Evolutionary conservation across 1,284 basidiomycete species (phyloP), one percentile per base, ranked within the genome.

Genomic region (Amylostereum chailletii): DNA sequence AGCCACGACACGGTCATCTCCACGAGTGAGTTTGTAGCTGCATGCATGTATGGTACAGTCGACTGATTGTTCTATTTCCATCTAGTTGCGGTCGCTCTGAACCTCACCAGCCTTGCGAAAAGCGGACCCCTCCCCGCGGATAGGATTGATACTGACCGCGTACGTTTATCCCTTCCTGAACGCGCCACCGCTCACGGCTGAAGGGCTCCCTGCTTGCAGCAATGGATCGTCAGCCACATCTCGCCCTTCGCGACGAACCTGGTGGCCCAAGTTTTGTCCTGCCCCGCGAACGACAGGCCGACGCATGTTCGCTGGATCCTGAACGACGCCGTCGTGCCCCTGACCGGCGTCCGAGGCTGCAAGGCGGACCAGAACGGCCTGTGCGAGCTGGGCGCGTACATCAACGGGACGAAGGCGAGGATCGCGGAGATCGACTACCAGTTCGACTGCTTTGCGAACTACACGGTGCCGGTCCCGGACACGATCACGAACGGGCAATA

Each of bases 301-400:
- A 70, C 68, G 9, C 72, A 74, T 59, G 75, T 83, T 55, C 75
- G 81, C 45, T 77, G 71, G 70, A 59, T 77, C 31, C 60, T 78
- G 30, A 78, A 79, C 55, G 77, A 78, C 54, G 86, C 75, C 2
- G 74, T 81, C 1, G 67, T 87, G 2, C 84, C 86, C 0, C 70
- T 87, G 5, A 77, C 74, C 2, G 76, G 77, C 7, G 69, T 83
- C 47, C 62, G 66, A 7, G 80, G 78, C 1, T 86, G 82, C 60
- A 60, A 58, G 10, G 54, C 66, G 6, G 66, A 77, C 54, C 61
- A 65, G 7, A 69, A 83, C 51, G 81, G 83, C 0, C 58, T 82
- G n/a, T 86, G 83, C 55, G 62, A 67, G 1, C 56, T 85, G 3
- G 61, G 66, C 4, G 64, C 71, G 3, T 86, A 81, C 62, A 71